phyloP scores from a whole-genome alignment of 73 alveolate genomes.

The Tetrahymena malaccensis region DNA sequence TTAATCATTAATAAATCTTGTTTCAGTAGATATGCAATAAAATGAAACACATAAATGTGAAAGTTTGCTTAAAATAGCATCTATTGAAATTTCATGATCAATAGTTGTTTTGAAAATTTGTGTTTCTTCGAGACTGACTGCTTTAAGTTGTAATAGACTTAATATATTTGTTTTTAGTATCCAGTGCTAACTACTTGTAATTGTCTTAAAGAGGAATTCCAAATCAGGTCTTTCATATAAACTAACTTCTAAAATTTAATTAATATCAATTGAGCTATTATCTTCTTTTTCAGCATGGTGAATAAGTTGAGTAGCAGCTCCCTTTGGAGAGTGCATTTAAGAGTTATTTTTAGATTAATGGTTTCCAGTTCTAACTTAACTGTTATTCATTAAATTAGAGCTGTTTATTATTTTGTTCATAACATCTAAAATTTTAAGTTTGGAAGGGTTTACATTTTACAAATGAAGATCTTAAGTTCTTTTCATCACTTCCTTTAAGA shows the following conservation, averaged over 20 bases:
- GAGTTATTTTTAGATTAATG: neutral
- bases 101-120: neutral
- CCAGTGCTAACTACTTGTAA: neutral
- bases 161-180: neutral
- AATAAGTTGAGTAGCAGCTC: neutral
- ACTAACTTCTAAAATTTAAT: neutral
- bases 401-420: neutral
- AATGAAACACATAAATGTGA: constrained; percentile 1
- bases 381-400: neutral
- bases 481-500: neutral
- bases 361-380: neutral
- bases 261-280: neutral
- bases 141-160: neutral
- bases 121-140: neutral
- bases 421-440: neutral
- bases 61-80: neutral
- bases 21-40: constrained; percentile 40
- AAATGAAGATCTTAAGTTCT: neutral
- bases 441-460: neutral
- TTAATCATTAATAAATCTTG: constrained; percentile 10
- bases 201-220: neutral
- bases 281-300: neutral
- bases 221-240: neutral
- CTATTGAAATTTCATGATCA: neutral
- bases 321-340: neutral